A percentile compares a stretch with the other conserved stretches of the same genome.
Evolutionary conservation across 2,329 filamentous ascomycete genomes (phyloP).

Genomic region (Kalaharituber pfeilii): DNA sequence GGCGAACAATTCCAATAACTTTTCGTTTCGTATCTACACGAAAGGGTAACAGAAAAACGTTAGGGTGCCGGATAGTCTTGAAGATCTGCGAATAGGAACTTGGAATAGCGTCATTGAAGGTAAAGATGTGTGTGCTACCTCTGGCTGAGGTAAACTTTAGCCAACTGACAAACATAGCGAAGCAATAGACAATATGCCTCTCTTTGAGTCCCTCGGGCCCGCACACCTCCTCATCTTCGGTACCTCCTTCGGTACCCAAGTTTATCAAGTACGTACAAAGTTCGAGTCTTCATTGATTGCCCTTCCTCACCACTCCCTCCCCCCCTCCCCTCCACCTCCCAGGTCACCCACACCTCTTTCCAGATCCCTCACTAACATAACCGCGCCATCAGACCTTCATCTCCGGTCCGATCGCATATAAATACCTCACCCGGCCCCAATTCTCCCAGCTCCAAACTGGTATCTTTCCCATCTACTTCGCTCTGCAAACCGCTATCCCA

Average conservation of each 20-base stretch:
- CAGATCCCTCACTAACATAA: slow-evolving; percentile 46
- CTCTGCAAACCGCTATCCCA: slow-evolving; percentile 60
- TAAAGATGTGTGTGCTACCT: no score
- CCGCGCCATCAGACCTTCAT: slow-evolving; percentile 71
- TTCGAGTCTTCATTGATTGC: neutral
- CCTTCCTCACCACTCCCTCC: neutral
- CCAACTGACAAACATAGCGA: no score
- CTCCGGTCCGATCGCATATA: slow-evolving; percentile 49
- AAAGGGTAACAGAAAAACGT: no score
- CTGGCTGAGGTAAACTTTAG: no score
- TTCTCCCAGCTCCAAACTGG: slow-evolving; percentile 48
- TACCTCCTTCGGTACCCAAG: neutral
- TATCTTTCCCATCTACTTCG: slow-evolving; percentile 79
- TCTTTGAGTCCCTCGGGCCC: neutral
- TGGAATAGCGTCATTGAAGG: no score
- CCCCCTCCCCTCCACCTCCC: neutral
- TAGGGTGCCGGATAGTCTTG: no score
- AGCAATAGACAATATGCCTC: no score
- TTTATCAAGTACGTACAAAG: neutral
- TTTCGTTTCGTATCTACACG: no score
- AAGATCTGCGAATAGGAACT: no score
- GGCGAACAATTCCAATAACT: no score
- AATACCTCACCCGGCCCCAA: slow-evolving; percentile 55
- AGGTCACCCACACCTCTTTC: neutral
- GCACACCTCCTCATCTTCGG: neutral